phyloP scores from a whole-genome alignment of 1,284 basidiomycete genomes.

The Trichosporon sp. region DNA sequence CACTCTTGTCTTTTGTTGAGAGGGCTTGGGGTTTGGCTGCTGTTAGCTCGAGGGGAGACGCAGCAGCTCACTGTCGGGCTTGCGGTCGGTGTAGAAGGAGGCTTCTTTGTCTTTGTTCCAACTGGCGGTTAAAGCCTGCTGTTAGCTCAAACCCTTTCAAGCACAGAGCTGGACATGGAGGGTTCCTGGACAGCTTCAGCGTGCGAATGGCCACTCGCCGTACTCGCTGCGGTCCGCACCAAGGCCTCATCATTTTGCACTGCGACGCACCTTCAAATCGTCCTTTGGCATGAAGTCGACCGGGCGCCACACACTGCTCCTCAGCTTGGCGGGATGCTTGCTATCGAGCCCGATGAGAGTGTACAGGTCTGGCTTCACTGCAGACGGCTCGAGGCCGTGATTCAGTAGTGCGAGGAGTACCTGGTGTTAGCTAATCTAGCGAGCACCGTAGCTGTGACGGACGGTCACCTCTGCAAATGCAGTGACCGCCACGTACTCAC shows the following conservation, averaged over 20 bases:
- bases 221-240: background rate
- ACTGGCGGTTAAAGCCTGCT: background rate
- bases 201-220: no score
- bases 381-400: constrained; percentile 32
- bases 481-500: constrained; percentile 16
- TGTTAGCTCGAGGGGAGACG: background rate
- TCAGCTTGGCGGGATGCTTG: constrained; percentile 39
- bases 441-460: background rate
- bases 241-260: background rate
- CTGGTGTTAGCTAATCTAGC: constrained; percentile 6
- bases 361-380: constrained; percentile 40
- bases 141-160: background rate
- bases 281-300: constrained; percentile 24
- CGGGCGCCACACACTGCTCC: constrained; percentile 34
- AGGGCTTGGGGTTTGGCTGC: no score
- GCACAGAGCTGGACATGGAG: no score
- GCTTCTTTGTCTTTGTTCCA: background rate
- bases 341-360: constrained; percentile 44
- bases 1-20: no score
- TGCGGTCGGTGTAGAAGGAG: background rate
- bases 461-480: no score
- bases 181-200: no score
- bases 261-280: constrained; percentile 20
- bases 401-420: constrained; percentile 24
- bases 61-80: background rate